Conservation (phyloP, 73 alveolate genomes). For the Uronychia binucleata region DNA sequence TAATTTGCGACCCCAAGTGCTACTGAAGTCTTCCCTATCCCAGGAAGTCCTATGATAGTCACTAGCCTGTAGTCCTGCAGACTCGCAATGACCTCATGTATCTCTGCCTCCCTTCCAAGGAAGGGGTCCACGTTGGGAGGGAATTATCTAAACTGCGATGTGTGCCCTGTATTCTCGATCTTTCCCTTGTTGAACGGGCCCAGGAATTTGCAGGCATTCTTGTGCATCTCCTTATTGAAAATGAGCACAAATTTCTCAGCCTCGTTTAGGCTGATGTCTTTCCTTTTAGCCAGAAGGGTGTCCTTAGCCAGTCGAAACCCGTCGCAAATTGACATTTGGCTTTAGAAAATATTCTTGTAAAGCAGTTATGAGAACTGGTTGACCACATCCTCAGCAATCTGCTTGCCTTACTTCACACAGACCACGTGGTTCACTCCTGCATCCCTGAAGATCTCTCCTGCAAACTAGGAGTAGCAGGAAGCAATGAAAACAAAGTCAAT, state of each 20-base stretch:
- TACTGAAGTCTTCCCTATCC: conserved; percentile 51
- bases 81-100: conserved; percentile 16
- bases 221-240: neutral
- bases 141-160: conserved; percentile 20
- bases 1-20: conserved; percentile 29
- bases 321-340: conserved; percentile 49
- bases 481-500: conserved; percentile 68
- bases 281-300: conserved; percentile 13
- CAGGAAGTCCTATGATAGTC: conserved; percentile 48
- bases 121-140: conserved; percentile 42
- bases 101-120: conserved; percentile 37
- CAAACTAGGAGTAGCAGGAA: conserved; percentile 60
- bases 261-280: conserved; percentile 27
- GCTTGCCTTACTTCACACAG: conserved; percentile 39
- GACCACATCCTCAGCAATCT: conserved; percentile 53
- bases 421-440: conserved; percentile 76
- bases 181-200: conserved; percentile 53
- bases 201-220: conserved; percentile 39
- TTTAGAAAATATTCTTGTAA: conserved; percentile 47
- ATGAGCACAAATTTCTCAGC: conserved; percentile 38
- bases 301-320: conserved; percentile 56
- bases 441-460: conserved; percentile 60
- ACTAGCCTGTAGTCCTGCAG: conserved; percentile 30
- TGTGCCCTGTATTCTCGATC: conserved; percentile 2
- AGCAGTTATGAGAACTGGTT: conserved; percentile 38